A percentile compares a stretch with the other conserved stretches of the same genome.
These are phyloP conservation scores for Shiraia bambusicola DNA, from an alignment of 2,329 filamentous ascomycete genomes.

Conservation along the genomic window DNA sequence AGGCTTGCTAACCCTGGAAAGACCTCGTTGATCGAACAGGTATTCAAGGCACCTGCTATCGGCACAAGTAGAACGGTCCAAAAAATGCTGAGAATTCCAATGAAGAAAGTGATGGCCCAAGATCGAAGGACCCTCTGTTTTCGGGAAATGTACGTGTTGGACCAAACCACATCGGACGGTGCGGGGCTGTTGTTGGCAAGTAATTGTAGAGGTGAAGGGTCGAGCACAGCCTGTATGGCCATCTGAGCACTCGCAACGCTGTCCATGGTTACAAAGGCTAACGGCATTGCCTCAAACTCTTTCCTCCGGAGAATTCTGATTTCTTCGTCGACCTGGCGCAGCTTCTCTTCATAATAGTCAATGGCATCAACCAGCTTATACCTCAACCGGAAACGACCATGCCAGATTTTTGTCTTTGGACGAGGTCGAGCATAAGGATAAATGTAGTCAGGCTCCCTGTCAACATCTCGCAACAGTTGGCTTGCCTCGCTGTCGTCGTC, in stretches of 20 bases:
- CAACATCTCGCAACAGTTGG: constrained; percentile 58
- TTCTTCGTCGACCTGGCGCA: constrained; percentile 74
- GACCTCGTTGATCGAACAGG: constrained; percentile 75
- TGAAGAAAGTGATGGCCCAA: constrained; percentile 82
- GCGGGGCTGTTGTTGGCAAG: constrained; percentile 84
- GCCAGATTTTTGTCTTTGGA: constrained; percentile 74
- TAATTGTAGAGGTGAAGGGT: constrained; percentile 82
- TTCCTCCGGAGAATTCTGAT: constrained; percentile 71
- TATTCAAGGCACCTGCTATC: constrained; percentile 75
- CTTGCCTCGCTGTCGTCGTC: constrained; percentile 58
- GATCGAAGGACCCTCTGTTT: constrained; percentile 72
- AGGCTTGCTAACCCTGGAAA: constrained; percentile 69
- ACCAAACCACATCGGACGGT: constrained; percentile 92
- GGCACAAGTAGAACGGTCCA: constrained; percentile 83
- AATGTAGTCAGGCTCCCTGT: constrained; percentile 43
- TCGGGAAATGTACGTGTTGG: constrained; percentile 82
- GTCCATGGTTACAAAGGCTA: constrained; percentile 97
- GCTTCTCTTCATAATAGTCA: constrained; percentile 87
- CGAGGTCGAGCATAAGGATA: constrained; percentile 51
- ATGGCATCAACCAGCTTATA: constrained; percentile 82
- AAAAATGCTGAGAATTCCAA: constrained; percentile 78
- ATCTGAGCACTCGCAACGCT: constrained; percentile 90
- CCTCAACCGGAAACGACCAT: constrained; percentile 72
- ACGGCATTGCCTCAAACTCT: constrained; percentile 73
- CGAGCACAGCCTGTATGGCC: constrained; percentile 91